Percentiles rank a stretch among this genome's conserved stretches.
Conservation (phyloP, 2,329 filamentous ascomycete genomes). For the Aureobasidium lini region DNA sequence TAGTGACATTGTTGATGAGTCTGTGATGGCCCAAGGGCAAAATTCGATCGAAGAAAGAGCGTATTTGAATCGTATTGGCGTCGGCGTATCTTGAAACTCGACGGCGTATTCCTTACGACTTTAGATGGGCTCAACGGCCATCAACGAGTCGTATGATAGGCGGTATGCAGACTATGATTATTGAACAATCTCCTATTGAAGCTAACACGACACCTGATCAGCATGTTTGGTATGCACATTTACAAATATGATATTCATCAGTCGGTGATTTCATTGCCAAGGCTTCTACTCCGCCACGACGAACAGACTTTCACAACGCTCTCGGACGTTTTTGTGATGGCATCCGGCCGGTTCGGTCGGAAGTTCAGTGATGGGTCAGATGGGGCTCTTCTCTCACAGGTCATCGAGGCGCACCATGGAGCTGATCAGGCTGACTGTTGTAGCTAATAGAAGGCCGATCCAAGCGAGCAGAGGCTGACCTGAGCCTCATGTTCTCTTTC, state of each 20-base stretch:
- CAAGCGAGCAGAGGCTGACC: not conserved
- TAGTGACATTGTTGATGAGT: constrained; percentile 64
- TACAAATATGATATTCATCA: too few species aligned
- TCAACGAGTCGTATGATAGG: not conserved
- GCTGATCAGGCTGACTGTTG: not conserved
- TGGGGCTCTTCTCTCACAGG: not conserved
- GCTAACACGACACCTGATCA: not conserved
- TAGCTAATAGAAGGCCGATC: not conserved
- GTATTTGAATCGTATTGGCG: not conserved
- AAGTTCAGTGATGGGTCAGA: not conserved
- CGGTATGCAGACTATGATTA: not conserved
- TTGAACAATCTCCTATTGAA: not conserved
- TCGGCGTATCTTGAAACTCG: not conserved
- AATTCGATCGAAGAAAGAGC: constrained; percentile 2
- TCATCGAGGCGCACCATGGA: constrained; percentile 2
- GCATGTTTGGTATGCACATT: too few species aligned
- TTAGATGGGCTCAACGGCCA: not conserved
- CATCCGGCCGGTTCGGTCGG: not conserved
- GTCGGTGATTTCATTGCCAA: not conserved
- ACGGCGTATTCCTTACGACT: not conserved
- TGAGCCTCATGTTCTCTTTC: not conserved
- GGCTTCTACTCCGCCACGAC: not conserved
- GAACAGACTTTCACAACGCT: not conserved
- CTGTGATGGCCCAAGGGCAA: not conserved
- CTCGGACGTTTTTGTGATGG: not conserved